These are phyloP conservation scores for Fusarium hostae DNA, from an alignment of 2,329 filamentous ascomycete species.

Conservation along the genomic window DNA sequence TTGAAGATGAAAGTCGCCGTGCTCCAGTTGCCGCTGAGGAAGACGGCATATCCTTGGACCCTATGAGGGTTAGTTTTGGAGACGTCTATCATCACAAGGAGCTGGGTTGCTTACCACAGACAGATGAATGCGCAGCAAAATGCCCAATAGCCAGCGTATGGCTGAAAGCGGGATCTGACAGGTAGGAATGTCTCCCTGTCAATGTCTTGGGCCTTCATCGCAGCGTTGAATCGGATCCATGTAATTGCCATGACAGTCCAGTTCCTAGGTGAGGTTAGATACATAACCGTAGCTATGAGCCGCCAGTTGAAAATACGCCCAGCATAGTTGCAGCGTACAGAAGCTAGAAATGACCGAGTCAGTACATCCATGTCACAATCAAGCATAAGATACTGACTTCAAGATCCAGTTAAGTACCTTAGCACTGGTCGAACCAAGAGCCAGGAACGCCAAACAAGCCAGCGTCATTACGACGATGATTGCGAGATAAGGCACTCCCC, in stretches of 20 bases:
- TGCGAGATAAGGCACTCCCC: background rate
- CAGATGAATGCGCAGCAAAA: background rate
- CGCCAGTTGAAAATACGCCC: background rate
- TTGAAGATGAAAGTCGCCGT: background rate
- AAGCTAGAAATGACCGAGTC: background rate
- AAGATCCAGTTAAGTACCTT: background rate
- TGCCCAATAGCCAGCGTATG: background rate
- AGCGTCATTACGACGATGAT: background rate
- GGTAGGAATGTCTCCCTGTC: background rate
- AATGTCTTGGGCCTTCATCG: background rate
- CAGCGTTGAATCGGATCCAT: background rate
- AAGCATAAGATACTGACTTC: background rate
- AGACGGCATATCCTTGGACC: background rate
- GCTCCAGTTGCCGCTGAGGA: background rate
- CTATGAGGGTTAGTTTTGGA: background rate
- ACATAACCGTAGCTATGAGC: too few species aligned
- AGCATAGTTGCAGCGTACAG: background rate
- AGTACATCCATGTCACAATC: background rate
- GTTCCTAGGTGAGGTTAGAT: background rate
- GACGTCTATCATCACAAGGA: rapidly evolving
- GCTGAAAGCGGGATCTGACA: background rate
- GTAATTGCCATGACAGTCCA: background rate
- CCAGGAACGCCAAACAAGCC: background rate
- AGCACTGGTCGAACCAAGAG: background rate
- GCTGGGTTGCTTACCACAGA: background rate